These are phyloP conservation scores for Endothia cerciana DNA, from an alignment of 2,329 filamentous ascomycete species.

Conservation along the genomic window DNA sequence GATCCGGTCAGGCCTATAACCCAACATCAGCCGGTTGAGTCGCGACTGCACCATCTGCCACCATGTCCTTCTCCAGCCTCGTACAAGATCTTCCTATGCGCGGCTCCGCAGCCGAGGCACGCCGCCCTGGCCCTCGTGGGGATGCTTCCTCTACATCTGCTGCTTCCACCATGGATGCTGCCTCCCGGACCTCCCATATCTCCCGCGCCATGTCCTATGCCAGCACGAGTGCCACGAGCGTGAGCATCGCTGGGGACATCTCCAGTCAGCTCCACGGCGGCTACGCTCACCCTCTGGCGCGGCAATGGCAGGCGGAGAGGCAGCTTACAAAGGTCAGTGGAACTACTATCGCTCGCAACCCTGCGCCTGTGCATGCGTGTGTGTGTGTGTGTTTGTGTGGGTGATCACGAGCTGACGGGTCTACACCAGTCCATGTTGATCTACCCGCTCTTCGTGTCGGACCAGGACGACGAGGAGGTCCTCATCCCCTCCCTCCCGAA, in stretches of 20 bases:
- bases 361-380: not conserved
- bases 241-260: conserved; percentile 75
- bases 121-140: conserved; percentile 50
- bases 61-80: conserved; percentile 70
- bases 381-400: not conserved
- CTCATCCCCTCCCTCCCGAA: conserved; percentile 89
- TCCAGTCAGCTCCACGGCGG: conserved; percentile 83
- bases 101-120: conserved; percentile 47
- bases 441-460: conserved; percentile 95
- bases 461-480: conserved; percentile 89
- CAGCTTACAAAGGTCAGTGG: conserved; percentile 77
- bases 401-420: conserved; percentile 4
- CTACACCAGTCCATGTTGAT: conserved; percentile 89
- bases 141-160: conserved; percentile 44
- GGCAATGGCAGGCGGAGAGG: conserved; percentile 82
- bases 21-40: not conserved
- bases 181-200: conserved; percentile 63
- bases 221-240: conserved; percentile 69
- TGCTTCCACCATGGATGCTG: conserved; percentile 59
- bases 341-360: not conserved
- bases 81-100: conserved; percentile 67
- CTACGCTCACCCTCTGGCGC: conserved; percentile 78
- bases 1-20: too few species aligned
- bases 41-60: conserved; percentile 22
- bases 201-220: conserved; percentile 68